phyloP scores from a whole-genome alignment of 768 basidiomycete genomes.

The Podaxis sp. region DNA sequence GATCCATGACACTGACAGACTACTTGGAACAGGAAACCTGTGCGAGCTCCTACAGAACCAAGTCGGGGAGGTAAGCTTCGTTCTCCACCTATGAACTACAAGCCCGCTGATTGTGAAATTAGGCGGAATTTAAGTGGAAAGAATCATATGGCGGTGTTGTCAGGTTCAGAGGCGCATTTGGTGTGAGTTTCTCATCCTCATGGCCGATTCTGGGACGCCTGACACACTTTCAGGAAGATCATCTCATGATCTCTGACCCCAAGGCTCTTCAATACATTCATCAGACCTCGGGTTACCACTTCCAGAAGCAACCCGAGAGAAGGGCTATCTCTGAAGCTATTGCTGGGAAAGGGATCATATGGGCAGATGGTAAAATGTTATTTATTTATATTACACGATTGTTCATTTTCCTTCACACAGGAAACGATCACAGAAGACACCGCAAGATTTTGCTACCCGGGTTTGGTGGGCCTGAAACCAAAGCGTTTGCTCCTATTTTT shows the following conservation, averaged over 20 bases:
- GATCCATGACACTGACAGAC: background rate
- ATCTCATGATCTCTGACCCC: conserved; percentile 46
- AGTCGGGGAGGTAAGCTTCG: conserved; percentile 30
- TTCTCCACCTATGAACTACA: conserved; percentile 2
- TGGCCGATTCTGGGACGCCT: background rate
- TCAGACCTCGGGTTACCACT: conserved; percentile 43
- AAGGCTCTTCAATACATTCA: conserved; percentile 49
- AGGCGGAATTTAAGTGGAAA: conserved; percentile 48
- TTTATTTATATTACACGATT: background rate
- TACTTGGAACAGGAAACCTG: conserved; percentile 24
- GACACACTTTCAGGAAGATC: conserved; percentile 35
- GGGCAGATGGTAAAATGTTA: conserved; percentile 36
- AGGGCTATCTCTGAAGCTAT: conserved; percentile 34
- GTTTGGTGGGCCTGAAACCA: conserved; percentile 45
- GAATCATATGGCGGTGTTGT: conserved; percentile 41
- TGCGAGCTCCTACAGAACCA: conserved; percentile 31
- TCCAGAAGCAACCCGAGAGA: conserved; percentile 38
- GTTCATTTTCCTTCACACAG: conserved; percentile 13
- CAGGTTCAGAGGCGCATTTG: conserved; percentile 36
- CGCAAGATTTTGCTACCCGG: conserved; percentile 46
- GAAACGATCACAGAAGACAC: conserved; percentile 45
- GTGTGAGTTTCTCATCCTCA: conserved; percentile 26
- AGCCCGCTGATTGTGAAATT: background rate
- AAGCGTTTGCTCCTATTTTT: conserved; percentile 41
- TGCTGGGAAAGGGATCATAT: conserved; percentile 35